These are phyloP conservation scores for Calonectria multiphialidica DNA, from an alignment of 2,329 filamentous ascomycete genomes.

Conservation along the genomic window DNA sequence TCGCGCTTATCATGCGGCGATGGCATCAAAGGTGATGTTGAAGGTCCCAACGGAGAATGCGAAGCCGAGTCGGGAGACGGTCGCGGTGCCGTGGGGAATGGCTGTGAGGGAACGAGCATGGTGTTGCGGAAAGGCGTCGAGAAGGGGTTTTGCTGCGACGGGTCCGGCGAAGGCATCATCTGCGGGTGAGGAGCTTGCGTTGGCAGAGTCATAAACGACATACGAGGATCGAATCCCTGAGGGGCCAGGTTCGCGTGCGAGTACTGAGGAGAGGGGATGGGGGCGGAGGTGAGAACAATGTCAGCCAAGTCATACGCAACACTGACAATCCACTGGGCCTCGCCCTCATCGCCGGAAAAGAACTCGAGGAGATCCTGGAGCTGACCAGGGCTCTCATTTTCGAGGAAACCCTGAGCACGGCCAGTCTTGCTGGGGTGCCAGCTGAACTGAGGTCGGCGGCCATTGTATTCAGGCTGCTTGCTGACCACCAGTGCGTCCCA, in stretches of 20 bases:
- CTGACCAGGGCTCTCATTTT: slow-evolving; percentile 73
- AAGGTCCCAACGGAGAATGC: slow-evolving; percentile 48
- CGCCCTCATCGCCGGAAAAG: slow-evolving; percentile 69
- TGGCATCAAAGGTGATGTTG: slow-evolving; percentile 48
- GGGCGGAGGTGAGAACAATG: slow-evolving; percentile 53
- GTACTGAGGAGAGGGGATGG: slow-evolving; percentile 47
- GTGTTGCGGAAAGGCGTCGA: slow-evolving; percentile 46
- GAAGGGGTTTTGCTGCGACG: slow-evolving; percentile 44
- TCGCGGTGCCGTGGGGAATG: slow-evolving; percentile 41
- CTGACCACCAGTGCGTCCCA: slow-evolving; percentile 69
- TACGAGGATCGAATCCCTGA: slow-evolving; percentile 44
- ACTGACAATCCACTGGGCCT: slow-evolving; percentile 68
- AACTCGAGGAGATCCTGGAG: slow-evolving; percentile 75
- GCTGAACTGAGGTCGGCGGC: slow-evolving; percentile 69
- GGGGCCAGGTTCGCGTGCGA: slow-evolving; percentile 43
- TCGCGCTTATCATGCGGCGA: slow-evolving; percentile 51
- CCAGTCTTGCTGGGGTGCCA: slow-evolving; percentile 71
- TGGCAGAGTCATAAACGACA: slow-evolving; percentile 48
- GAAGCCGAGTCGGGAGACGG: slow-evolving; percentile 49
- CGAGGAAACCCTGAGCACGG: slow-evolving; percentile 68
- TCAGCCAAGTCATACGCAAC: slow-evolving; percentile 70
- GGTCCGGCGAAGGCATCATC: slow-evolving; percentile 45
- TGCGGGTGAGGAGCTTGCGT: slow-evolving; percentile 47
- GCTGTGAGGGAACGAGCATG: slow-evolving; percentile 50
- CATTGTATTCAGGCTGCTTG: slow-evolving; percentile 67